Evolutionary conservation across 2,329 filamentous ascomycete genomes (phyloP), one percentile per base, ranked within the genome.

Genomic region (Orbilia blumenaviensis): DNA sequence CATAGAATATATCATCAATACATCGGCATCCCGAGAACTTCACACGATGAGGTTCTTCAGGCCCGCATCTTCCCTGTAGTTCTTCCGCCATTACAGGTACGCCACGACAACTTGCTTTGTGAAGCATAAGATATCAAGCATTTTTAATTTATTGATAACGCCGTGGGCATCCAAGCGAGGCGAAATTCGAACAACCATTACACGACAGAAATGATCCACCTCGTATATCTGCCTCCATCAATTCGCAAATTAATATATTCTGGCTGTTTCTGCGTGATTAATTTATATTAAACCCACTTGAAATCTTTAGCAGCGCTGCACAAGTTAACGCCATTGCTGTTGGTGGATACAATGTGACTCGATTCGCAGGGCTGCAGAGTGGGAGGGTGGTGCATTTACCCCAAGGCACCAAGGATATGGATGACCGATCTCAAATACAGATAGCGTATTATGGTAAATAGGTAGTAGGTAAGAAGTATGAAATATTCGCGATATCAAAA

Each of bases 341-440:
- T 16, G 9, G 52, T 56, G 52, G 48, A 48, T 52, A 60, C 29
- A 46, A 23, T 23, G 52, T 60, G 64, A 60, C 46, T 50, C 18
- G 10, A 18, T 12, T 61, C 36, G 64, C 64, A 68, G 52, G 64
- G 64, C 64, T 68, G 52, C 64, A 68, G 42, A 34, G 64, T 34
- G 56, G 52, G 36, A 32, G 34, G 58, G 36, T 36, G 44, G 25
- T 25, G 29, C 29, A 38, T 48, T 61, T 48, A 50, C 38, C 64
- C 50, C 52, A 50, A 44, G 38, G 41, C 52, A 61, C 25, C 38
- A 60, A 68, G 29, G 36, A 21, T 4, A 10, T 16, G 38, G 34
- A 5, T 14, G 14, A 32, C 16, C 23, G 29, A 56, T 66, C 62
- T 66, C 62, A 41, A 56, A 16, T 21, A 10, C 18, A 56, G 50